Conservation (phyloP, 2,329 filamentous ascomycete genomes). For the Fusarium liriodendri region DNA sequence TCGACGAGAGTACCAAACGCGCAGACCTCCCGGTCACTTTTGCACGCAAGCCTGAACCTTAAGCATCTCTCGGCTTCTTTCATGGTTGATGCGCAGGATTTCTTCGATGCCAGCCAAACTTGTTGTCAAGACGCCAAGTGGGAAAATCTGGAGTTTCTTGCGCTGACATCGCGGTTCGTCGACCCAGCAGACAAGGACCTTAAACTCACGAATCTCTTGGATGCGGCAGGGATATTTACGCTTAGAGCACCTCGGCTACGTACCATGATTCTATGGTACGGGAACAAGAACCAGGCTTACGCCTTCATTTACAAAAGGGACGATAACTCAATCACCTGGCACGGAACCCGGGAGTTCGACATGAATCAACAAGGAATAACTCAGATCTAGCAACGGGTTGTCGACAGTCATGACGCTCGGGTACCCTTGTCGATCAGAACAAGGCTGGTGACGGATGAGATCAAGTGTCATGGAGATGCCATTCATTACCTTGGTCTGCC, state of each 20-base stretch:
- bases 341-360: neutral
- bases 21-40: neutral
- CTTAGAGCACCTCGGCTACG: neutral
- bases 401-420: neutral
- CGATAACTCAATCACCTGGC: neutral
- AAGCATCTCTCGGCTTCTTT: neutral
- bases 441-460: neutral
- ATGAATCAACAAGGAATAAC: neutral
- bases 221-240: neutral
- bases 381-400: neutral
- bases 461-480: neutral
- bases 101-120: neutral
- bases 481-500: neutral
- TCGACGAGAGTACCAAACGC: neutral
- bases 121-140: neutral
- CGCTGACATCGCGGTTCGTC: neutral
- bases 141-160: neutral
- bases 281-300: neutral
- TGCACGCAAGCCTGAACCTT: neutral
- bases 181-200: neutral
- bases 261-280: neutral
- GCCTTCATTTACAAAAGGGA: neutral
- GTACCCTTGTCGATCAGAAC: neutral
- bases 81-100: neutral
- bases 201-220: neutral